Evolutionary conservation across 768 basidiomycete genomes (phyloP).

Genomic region (Russula lepida): DNA sequence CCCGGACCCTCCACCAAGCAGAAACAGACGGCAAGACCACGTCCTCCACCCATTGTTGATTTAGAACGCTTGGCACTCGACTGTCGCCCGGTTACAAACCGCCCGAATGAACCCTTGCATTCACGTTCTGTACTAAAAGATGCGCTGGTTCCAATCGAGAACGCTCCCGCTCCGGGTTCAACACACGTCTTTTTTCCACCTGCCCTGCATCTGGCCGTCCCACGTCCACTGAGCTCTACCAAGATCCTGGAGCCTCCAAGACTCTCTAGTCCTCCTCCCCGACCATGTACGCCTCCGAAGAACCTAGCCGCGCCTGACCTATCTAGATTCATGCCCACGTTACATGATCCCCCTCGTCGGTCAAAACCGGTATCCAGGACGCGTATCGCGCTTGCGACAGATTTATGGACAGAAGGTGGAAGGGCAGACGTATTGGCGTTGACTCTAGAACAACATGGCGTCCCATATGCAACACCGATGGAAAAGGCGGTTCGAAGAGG

Average conservation of each 20-base stretch:
- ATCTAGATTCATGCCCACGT: background rate
- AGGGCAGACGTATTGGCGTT: conserved; percentile 45
- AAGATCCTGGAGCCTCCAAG: conserved; percentile 6
- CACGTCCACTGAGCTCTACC: background rate
- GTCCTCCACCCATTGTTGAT: background rate
- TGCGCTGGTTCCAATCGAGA: background rate
- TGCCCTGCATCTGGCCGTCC: background rate
- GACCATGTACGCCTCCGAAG: conserved; percentile 13
- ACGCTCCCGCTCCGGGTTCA: background rate
- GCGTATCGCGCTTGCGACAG: conserved; percentile 42
- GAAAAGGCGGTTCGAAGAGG: conserved; percentile 40
- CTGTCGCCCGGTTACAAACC: background rate
- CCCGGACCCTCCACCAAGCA: background rate
- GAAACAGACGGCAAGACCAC: background rate
- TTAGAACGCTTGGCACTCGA: background rate
- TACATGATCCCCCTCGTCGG: background rate
- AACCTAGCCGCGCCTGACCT: background rate
- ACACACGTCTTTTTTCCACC: background rate
- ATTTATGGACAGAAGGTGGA: conserved; percentile 43
- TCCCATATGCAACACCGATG: conserved; percentile 30
- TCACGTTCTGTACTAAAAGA: background rate
- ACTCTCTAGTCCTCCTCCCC: background rate
- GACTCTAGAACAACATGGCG: conserved; percentile 41
- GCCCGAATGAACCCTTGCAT: background rate
- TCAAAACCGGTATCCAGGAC: conserved; percentile 45